Evolutionary conservation across 2,329 filamentous ascomycete species (phyloP).

Genomic region (Aspergillus floridensis): DNA sequence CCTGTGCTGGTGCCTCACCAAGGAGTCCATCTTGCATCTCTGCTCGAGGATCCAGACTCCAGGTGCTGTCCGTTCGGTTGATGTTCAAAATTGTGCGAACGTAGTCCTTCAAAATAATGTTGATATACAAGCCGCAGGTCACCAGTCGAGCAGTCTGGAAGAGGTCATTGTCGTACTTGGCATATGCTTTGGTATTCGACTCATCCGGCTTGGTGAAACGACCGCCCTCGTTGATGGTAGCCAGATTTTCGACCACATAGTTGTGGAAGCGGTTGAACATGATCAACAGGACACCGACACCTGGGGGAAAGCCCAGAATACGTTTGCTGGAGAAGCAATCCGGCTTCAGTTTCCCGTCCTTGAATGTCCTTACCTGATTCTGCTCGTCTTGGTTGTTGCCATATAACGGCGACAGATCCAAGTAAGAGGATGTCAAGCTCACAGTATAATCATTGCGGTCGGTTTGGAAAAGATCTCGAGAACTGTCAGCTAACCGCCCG

Average conservation of each 20-base stretch:
- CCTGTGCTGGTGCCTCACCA: constrained; percentile 51
- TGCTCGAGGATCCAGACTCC: constrained; percentile 63
- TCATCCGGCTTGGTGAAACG: constrained; percentile 59
- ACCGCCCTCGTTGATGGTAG: constrained; percentile 64
- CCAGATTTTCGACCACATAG: constrained; percentile 61
- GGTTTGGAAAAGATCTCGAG: constrained; percentile 62
- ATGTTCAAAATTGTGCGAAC: constrained; percentile 60
- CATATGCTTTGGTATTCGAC: constrained; percentile 34
- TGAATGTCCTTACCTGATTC: constrained; percentile 60
- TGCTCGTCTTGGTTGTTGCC: constrained; percentile 65
- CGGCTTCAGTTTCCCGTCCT: constrained; percentile 67
- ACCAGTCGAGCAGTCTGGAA: constrained; percentile 58
- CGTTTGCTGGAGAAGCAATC: constrained; percentile 68
- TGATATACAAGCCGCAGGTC: constrained; percentile 55
- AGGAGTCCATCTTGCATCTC: constrained; percentile 52
- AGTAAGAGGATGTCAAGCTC: constrained; percentile 69
- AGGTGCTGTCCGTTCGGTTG: constrained; percentile 58
- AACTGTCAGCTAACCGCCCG: constrained; percentile 16
- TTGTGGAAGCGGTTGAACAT: constrained; percentile 72
- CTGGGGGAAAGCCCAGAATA: constrained; percentile 64
- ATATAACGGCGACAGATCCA: constrained; percentile 71
- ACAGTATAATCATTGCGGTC: constrained; percentile 61
- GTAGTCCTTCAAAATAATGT: constrained; percentile 59
- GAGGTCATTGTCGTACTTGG: constrained; percentile 41
- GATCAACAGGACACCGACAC: constrained; percentile 65